A percentile compares a stretch with the other conserved stretches of the same genome.
phyloP scores from a whole-genome alignment of 495 filamentous ascomycete species.

The Penicillium subrubescens region DNA sequence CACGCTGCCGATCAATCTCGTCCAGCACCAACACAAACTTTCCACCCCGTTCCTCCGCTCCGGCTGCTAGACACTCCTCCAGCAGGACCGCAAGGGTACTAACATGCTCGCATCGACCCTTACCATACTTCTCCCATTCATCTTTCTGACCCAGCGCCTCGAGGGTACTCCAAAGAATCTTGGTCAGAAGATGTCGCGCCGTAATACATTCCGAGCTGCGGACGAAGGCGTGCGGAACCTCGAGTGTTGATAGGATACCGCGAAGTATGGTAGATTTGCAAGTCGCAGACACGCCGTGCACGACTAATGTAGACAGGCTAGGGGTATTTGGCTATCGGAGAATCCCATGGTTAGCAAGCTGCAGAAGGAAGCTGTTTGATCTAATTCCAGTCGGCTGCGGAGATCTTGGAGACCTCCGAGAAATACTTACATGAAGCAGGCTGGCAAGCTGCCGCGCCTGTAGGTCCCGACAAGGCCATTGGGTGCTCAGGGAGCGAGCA shows the following conservation, averaged over 20 bases:
- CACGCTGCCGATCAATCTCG: conserved; percentile 85
- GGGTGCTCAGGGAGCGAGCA: conserved; percentile 47
- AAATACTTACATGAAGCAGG: conserved; percentile 58
- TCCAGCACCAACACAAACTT: conserved; percentile 86
- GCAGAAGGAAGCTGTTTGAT: background rate
- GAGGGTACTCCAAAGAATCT: conserved; percentile 48
- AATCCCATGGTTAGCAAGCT: conserved; percentile 19
- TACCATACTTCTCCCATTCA: conserved; percentile 45
- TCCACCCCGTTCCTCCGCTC: conserved; percentile 25
- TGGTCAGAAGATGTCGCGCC: conserved; percentile 78
- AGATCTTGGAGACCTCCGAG: conserved; percentile 3
- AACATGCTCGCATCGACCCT: conserved; percentile 73
- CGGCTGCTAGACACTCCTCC: conserved; percentile 48
- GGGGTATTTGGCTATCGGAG: conserved; percentile 39
- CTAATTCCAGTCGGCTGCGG: background rate
- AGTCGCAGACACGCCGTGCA: conserved; percentile 89
- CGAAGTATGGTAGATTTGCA: conserved; percentile 78
- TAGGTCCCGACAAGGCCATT: conserved; percentile 64
- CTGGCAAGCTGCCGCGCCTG: conserved; percentile 65
- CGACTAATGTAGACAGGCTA: conserved; percentile 63
- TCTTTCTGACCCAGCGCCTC: conserved; percentile 40
- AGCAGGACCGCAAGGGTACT: conserved; percentile 73
- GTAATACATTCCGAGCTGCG: conserved; percentile 87
- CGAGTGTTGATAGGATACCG: conserved; percentile 58
- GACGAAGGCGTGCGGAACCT: conserved; percentile 68